Evolutionary conservation across 164 flowering plant genomes (phyloP).

Genomic region (Cinnamomum chago): DNA sequence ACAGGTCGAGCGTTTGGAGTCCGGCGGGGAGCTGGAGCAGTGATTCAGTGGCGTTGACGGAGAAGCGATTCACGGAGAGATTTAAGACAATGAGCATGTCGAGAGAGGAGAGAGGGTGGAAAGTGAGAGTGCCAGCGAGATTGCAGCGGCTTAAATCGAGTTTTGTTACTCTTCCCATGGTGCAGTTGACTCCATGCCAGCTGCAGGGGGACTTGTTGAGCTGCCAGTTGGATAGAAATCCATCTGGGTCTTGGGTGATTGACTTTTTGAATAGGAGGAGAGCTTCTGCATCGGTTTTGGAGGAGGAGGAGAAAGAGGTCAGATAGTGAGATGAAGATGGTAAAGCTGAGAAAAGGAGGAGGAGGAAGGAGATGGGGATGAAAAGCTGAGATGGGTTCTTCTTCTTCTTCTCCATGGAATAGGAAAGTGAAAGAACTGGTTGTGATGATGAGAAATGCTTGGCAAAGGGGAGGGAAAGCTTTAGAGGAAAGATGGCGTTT

Average conservation of each 20-base stretch:
- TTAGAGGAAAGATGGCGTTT: conserved; percentile 31
- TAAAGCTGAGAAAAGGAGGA: conserved; percentile 9
- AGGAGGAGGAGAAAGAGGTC: conserved; percentile 1
- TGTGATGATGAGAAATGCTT: conserved; percentile 40
- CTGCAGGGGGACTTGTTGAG: conserved; percentile 40
- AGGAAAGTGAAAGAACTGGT: conserved; percentile 1
- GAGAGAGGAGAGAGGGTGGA: conserved; percentile 50
- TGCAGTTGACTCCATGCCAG: conserved; percentile 74
- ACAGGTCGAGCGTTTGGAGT: conserved; percentile 54
- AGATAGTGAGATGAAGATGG: background rate
- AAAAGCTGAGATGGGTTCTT: conserved; percentile 24
- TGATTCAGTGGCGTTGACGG: conserved; percentile 46
- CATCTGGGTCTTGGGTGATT: conserved; percentile 59
- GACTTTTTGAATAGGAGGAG: conserved; percentile 57
- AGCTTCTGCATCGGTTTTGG: conserved; percentile 56
- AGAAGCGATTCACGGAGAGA: conserved; percentile 50
- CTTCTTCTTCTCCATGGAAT: conserved; percentile 34
- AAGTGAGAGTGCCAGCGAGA: conserved; percentile 47
- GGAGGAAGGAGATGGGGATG: conserved; percentile 19
- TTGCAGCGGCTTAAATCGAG: conserved; percentile 51
- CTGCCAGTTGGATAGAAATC: conserved; percentile 54
- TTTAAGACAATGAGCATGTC: conserved; percentile 49
- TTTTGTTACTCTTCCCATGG: conserved; percentile 40
- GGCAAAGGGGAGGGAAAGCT: conserved; percentile 33
- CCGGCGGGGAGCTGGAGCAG: conserved; percentile 53